Evolutionary conservation across 2,329 filamentous ascomycete genomes (phyloP), one percentile per base, ranked within the genome.

Genomic region (Fusarium fracticaudum): DNA sequence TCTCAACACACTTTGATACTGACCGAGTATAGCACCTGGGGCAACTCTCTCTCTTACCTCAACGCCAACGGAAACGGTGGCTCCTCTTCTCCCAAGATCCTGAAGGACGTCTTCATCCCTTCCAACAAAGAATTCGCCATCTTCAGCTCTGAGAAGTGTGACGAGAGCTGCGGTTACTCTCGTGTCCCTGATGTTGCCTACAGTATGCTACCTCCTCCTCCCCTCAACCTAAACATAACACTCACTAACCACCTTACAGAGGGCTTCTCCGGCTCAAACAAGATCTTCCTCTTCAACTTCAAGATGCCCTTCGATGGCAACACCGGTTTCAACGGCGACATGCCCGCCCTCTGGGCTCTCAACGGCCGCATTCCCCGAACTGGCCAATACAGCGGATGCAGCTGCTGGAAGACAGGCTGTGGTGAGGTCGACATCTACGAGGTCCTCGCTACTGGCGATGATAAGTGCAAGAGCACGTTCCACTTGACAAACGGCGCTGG

Each of bases 381-480:
- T 10, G 84, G 88, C 10, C 92, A 95, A 81, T 95, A 95, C 84
- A 87, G 87, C 72, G 83, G 83, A 6, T 95, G 93, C 86, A 93
- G 90, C 67, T 95, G 93, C 86, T 95, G 92, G 92, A 82, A 82
- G 18, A 86, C 83, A 79, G 77, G 89, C 43, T 95, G 93, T 79
- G 93, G 92, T 76, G 93, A 96, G 83, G 89, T 93, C 71, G 93
- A 96, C 78, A 86, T 95, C 61, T 91, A 92, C 77, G 93, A 95
- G 83, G 87, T 93, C 31, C 88, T 95, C 45, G 86, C 87, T 69
- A 80, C 86, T 2, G 93, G 92, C 35, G 90, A 92, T 80, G 86
- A 84, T 48, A 90, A 90, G 78, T 89, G 90, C 83, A 94, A 93
- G 84, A 91, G 90, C 44, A 93, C 92, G 22, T 86, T 94, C 76